Evolutionary conservation across 768 basidiomycete species (phyloP).

Genomic region (Mycena polygramma): DNA sequence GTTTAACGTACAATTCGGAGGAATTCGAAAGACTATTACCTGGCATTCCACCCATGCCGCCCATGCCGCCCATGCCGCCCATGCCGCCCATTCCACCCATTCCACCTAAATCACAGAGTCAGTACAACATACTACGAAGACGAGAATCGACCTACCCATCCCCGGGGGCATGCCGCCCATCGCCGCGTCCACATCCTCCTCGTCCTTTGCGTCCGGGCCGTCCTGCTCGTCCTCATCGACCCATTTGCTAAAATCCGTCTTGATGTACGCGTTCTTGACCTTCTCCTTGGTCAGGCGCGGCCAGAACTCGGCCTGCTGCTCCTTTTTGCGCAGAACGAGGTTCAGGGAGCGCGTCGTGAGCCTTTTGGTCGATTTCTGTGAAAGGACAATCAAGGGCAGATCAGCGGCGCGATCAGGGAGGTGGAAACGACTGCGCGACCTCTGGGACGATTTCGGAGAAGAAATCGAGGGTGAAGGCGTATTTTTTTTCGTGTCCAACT

Average conservation of each 20-base stretch:
- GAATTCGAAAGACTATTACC: neutral
- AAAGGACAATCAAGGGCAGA: conserved; percentile 31
- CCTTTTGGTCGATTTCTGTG: conserved; percentile 68
- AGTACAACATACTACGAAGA: too few species aligned
- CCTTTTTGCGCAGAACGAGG: conserved; percentile 86
- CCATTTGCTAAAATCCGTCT: conserved; percentile 97
- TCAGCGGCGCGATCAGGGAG: conserved; percentile 11
- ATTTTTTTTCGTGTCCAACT: conserved; percentile 67
- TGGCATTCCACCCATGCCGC: conserved; percentile 21
- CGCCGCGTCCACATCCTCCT: conserved; percentile 63
- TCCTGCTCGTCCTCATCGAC: conserved; percentile 98
- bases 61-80: conserved; percentile 42
- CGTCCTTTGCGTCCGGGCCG: conserved; percentile 58
- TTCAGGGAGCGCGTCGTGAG: conserved; percentile 77
- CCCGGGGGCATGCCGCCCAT: conserved; percentile 57
- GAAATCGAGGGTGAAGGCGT: conserved; percentile 82
- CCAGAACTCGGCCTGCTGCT: conserved; percentile 85
- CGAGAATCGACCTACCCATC: conserved; percentile 14
- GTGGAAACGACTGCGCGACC: conserved; percentile 55
- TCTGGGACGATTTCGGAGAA: conserved; percentile 83
- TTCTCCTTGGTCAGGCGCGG: conserved; percentile 93
- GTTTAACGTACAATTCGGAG: too few species aligned
- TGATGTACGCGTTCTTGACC: conserved; percentile 82
- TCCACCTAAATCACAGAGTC: conserved; percentile 9
- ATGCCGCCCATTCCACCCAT: conserved; percentile 38